These are phyloP conservation scores for Polytrichum commune DNA, from an alignment of 225 moss, liverwort and hornwort genomes.

Conservation along the genomic window DNA sequence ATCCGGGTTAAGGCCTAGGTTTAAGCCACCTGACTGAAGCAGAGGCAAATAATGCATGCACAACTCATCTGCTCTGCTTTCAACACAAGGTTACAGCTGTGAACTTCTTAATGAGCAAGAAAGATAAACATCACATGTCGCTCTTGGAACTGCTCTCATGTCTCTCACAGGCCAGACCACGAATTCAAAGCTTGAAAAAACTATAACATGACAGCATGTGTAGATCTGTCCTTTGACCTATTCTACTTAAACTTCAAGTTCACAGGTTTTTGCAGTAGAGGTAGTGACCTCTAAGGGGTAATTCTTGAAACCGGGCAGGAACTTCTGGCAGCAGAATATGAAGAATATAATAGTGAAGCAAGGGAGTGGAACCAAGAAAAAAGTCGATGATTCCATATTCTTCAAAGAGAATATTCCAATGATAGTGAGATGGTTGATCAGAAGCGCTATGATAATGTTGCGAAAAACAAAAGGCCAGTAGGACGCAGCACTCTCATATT, in stretches of 20 bases:
- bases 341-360: conserved; percentile 72
- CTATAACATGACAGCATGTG: no score
- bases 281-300: conserved; percentile 71
- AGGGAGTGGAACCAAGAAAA: conserved; percentile 78
- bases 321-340: conserved; percentile 68
- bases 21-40: not conserved
- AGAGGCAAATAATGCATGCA: no score
- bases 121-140: no score
- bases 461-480: conserved; percentile 84
- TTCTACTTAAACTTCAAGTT: not conserved
- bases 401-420: conserved; percentile 86
- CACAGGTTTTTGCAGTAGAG: not conserved
- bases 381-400: conserved; percentile 64
- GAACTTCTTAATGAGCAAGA: no score
- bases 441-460: conserved; percentile 58
- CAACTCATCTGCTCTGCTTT: no score
- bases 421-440: conserved; percentile 72
- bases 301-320: conserved; percentile 50
- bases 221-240: not conserved
- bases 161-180: no score
- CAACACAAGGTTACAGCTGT: no score
- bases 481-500: conserved; percentile 75
- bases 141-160: no score
- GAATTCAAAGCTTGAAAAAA: no score
- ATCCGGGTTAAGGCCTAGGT: no score